A percentile compares a stretch with the other conserved stretches of the same genome.
phyloP scores from a whole-genome alignment of 768 basidiomycete genomes.

The Strobilomyces confusus region DNA sequence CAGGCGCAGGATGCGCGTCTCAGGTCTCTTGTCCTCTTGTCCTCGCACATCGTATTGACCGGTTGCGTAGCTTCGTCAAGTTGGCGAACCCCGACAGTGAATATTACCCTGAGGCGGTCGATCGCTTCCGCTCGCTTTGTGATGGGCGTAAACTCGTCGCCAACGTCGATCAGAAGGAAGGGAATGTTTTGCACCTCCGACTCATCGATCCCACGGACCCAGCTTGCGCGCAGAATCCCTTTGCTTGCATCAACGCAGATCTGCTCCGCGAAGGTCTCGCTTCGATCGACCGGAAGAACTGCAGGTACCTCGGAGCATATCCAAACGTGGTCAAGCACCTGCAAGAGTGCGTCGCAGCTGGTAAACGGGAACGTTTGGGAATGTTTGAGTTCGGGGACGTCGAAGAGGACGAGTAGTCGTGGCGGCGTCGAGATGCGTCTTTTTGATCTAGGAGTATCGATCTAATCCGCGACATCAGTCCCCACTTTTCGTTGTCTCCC shows the following conservation, averaged over 20 bases:
- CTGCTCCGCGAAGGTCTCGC: constrained; percentile 87
- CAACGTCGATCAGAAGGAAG: constrained; percentile 88
- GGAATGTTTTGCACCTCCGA: constrained; percentile 75
- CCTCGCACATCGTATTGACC: not conserved
- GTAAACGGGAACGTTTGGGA: constrained; percentile 72
- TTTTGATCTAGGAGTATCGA: constrained; percentile 10
- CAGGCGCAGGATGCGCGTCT: constrained; percentile 95
- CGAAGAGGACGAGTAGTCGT: constrained; percentile 65
- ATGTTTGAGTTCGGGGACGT: constrained; percentile 94
- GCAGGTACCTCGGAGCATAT: constrained; percentile 69
- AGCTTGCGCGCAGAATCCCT: constrained; percentile 58
- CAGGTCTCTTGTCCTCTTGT: constrained; percentile 44
- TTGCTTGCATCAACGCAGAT: constrained; percentile 83
- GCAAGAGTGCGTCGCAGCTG: constrained; percentile 53
- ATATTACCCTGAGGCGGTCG: constrained; percentile 79
- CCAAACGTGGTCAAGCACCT: constrained; percentile 64
- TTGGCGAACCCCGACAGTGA: constrained; percentile 79
- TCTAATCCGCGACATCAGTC: constrained; percentile 9
- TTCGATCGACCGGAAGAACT: constrained; percentile 70
- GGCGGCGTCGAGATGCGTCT: constrained; percentile 13
- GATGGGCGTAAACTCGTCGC: constrained; percentile 96
- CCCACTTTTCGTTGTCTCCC: not conserved
- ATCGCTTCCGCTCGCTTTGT: constrained; percentile 79
- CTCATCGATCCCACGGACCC: constrained; percentile 88
- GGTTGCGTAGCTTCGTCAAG: constrained; percentile 69